Base-by-base conservation (phyloP, 208 protist genomes). In the Leishmania arabica region DNA sequence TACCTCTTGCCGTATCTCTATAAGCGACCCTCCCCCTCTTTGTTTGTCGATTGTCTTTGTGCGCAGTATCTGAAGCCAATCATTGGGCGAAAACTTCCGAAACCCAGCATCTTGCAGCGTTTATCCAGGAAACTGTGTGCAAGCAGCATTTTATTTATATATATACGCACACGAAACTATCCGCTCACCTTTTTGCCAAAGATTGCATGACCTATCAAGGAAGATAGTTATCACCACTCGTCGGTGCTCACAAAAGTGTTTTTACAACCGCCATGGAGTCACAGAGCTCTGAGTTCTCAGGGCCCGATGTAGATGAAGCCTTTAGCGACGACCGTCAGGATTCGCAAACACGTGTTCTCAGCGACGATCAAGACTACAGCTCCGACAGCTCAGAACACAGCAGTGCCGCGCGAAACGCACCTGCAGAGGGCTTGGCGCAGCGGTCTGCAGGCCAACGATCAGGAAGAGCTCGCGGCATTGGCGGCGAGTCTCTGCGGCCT, bases 341-440 rank as follows among this genome's bases (percentile, higher is more conserved):
- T 65, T 76, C 77, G 15, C 82, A 81, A 54, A 56, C 56, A 3
- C 53, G 73, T 27, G 64, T 79, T 13, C 31, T 76, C 11, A 84
- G 68, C 31, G 84, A 82, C 68, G 84, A 82, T 34, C 73, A 84
- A 53, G 84, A 84, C 53, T 88, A 88, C 80, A 82, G 80, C 75
- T 82, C 84, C 17, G 84, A 88, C 49, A 84, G 78, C 80, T 88
- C 84, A 1, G 80, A 82, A 64, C 70, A 80, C 34, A 83, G 78
- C 49, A 40, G 64, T 19, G 24, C 62, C 40, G 3, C 40, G 27
- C 56, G 54, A 37, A 6, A 49, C 0, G 62, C 42, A 42, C 58
- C 47, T n/a, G 54, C 70, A 2, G 80, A 83, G 31, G 19, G 51
- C n/a, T 34, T 73, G 24, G 65, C 74, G 53, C 77, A 79, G 71